phyloP scores from a whole-genome alignment of 2,329 filamentous ascomycete genomes.

The Fusarium tuaranense region DNA sequence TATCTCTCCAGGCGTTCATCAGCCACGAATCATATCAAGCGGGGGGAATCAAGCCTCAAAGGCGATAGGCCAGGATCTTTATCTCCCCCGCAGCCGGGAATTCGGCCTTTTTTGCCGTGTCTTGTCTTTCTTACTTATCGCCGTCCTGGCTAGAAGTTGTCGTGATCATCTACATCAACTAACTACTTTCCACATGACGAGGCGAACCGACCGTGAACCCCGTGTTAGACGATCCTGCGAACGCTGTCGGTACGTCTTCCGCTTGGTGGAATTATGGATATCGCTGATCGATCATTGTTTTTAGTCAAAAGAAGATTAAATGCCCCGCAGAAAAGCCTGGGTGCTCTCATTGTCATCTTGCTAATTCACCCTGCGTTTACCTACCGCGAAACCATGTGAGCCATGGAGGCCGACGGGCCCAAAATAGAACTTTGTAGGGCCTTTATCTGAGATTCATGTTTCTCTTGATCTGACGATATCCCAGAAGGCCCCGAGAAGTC shows the following conservation, averaged over 20 bases:
- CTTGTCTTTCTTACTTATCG: not conserved
- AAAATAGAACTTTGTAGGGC: conserved; percentile 6
- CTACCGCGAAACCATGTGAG: conserved; percentile 29
- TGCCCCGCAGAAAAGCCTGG: conserved; percentile 41
- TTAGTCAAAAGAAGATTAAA: conserved; percentile 41
- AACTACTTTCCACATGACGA: conserved; percentile 8
- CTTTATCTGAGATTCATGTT: not conserved
- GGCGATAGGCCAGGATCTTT: not conserved
- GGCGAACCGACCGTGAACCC: conserved; percentile 4
- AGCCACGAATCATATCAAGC: not conserved
- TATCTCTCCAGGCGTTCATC: not conserved
- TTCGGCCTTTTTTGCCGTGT: not conserved
- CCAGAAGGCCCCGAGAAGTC: conserved; percentile 5
- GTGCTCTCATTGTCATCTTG: conserved; percentile 37
- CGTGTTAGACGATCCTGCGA: conserved; percentile 41
- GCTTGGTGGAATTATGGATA: not conserved
- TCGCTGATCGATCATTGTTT: not conserved
- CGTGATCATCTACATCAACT: not conserved
- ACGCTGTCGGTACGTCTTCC: conserved; percentile 34
- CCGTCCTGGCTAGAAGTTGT: too few relatives aligned
- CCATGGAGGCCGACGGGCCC: not conserved
- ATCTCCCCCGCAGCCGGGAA: conserved; percentile 1
- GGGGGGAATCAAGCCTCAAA: not conserved
- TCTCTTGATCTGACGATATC: not conserved
- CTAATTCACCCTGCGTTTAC: conserved; percentile 34